Base-by-base conservation (phyloP, 2,329 filamentous ascomycete species). In the Fusarium pininemorale region DNA sequence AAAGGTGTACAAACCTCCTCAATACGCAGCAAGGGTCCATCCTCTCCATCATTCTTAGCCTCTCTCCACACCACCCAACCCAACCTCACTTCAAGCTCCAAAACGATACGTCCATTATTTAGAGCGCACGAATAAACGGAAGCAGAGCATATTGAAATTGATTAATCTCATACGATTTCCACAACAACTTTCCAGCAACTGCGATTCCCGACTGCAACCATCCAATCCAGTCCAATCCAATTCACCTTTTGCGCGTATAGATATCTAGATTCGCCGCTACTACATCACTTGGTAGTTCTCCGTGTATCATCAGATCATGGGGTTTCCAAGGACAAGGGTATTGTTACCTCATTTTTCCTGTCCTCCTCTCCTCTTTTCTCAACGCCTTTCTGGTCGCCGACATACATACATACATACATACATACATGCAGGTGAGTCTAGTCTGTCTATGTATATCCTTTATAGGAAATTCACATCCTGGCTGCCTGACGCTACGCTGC, bases 11-110 rank as follows among this genome's bases (percentile, higher is more conserved):
- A 77, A 63, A 77, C 64, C 65, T 69, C 56, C 47, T 64, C 60
- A 61, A 38, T 24, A 51, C 51, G 65, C 24, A 73, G 44, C 75
- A 75, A 77, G 75, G 75, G 71, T 76, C 59, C 30, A 48, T 60
- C 53, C 62, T 65, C 66, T 66, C 45, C 47, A 50, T 58, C 42
- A 50, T 66, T 63, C 66, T 61, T 69, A 47, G 65, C 22, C 57
- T 63, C 72, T 63, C 74, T 68, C 73, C 70, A 73, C 70, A 74
- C 75, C 75, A 75, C 73, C 75, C 58, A 67, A 30, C 32, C 20
- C 55, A 67, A 35, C 32, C 20, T 44, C n/a, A 41, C 20, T 42
- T 18, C 26, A 28, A 56, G 38, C 30, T 57, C 50, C 38, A 44
- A 56, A 28, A 15, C 54, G 20, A 55, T n/a, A 16, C 55, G 20